Evolutionary conservation across 1,139 yeast species (phyloP).

Genomic region (Magnusiomyces tetraspermus): DNA sequence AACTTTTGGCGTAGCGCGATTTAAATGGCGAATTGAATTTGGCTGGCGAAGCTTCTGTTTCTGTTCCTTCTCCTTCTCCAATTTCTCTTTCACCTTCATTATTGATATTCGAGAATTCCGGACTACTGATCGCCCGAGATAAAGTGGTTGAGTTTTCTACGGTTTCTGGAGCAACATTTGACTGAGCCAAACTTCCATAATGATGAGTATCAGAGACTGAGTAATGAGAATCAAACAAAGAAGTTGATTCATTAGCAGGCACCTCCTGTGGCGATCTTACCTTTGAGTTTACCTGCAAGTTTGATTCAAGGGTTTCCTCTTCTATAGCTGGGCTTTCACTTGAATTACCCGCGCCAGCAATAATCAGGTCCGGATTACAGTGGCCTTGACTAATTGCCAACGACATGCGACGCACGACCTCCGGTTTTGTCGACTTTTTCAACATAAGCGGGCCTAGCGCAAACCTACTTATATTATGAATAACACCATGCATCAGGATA

Average conservation of each 20-base stretch:
- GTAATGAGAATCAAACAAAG: constrained; percentile 2
- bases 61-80: neutral
- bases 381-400: neutral
- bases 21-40: neutral
- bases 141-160: neutral
- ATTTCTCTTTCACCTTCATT: neutral
- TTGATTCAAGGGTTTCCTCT: no score
- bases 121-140: no score
- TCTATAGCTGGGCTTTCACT: no score
- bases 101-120: no score
- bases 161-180: neutral
- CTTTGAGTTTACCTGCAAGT: neutral
- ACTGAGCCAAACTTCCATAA: neutral
- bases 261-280: neutral
- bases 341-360: no score
- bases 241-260: constrained; percentile 3
- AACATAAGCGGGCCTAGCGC: constrained; percentile 20
- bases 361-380: neutral
- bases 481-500: constrained; percentile 18
- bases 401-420: neutral
- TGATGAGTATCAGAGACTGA: neutral
- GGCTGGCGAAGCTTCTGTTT: neutral
- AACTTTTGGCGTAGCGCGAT: neutral
- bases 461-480: constrained; percentile 19
- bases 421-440: constrained; percentile 4